Evolutionary conservation across 345 rosid genomes (phyloP).

Genomic region (Salix udensis): DNA sequence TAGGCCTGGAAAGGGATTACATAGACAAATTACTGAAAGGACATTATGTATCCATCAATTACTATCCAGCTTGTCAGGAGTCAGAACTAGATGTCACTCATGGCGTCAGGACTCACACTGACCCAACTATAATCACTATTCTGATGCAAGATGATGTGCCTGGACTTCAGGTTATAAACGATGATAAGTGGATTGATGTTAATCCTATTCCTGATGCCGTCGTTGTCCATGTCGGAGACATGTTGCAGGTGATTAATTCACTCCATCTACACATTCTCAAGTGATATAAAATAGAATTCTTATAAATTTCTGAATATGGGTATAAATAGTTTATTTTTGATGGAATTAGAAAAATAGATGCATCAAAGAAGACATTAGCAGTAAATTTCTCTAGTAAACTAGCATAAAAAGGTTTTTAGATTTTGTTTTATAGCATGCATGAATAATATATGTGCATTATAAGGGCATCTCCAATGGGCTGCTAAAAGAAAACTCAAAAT

Average conservation of each 20-base stretch:
- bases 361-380: no score
- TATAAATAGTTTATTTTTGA: no score
- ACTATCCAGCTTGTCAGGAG: neutral
- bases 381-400: no score
- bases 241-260: neutral
- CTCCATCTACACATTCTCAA: neutral
- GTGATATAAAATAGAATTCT: no score
- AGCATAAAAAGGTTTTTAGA: no score
- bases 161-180: neutral
- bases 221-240: neutral
- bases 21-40: neutral
- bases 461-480: no score
- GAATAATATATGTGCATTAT: no score
- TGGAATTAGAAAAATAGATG: no score
- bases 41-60: neutral
- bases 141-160: constrained; percentile 1
- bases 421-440: no score
- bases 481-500: no score
- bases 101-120: neutral
- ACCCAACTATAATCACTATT: neutral
- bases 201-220: neutral
- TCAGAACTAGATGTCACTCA: neutral
- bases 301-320: no score
- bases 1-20: neutral
- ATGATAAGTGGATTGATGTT: neutral